Evolutionary conservation across 441 rosid species (phyloP), one percentile per base, ranked within the genome.

Genomic region (Daphne laureola): DNA sequence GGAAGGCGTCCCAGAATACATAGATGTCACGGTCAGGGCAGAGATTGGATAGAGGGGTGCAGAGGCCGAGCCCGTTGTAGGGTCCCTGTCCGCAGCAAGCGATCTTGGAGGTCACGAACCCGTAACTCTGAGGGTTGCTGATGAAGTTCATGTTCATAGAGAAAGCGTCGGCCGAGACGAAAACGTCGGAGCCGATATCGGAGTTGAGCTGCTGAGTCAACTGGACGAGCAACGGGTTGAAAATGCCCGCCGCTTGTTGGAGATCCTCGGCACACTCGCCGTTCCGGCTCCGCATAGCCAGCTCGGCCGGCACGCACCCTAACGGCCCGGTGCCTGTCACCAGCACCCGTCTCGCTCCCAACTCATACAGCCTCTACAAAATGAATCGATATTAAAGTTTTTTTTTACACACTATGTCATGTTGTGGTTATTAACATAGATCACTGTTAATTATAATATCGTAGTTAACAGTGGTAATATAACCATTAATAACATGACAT

Each of bases 61-160:
- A 60, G 0, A 52, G 15, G n/a, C 57, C 64, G 0, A 60, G 51
- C 12, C 64, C 64, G 36, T 60, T 60, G 52, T 60, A 52, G 2
- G 57, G 57, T 14, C 57, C 64, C 53, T 60, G 64, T 12, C 64
- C 64, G 38, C 64, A 60, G 8, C 64, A 60, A 3, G 63, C 63
- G n/a, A 31, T 4, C 15, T 59, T 47, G 5, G 63, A 27, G 14
- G 63, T 59, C n/a, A 13, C 35, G 16, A 60, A 60, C 21, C 64
- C 64, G 1, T 15, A 51, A 12, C 55, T 49, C 17, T 38, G 55
- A 59, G 64, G 64, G 51, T 59, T 14, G 0, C 16, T 51, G 9
- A 59, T 26, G 23, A 57, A 57, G 49, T 57, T 53, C 14, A 2
- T 21, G 40, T 57, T 27, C 61, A 57, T 57, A n/a, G n/a, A 27